A percentile compares a stretch with the other conserved stretches of the same genome.
These are phyloP conservation scores for Pseudogymnoascus sp. DNA, from an alignment of 2,329 filamentous ascomycete genomes.

Conservation along the genomic window DNA sequence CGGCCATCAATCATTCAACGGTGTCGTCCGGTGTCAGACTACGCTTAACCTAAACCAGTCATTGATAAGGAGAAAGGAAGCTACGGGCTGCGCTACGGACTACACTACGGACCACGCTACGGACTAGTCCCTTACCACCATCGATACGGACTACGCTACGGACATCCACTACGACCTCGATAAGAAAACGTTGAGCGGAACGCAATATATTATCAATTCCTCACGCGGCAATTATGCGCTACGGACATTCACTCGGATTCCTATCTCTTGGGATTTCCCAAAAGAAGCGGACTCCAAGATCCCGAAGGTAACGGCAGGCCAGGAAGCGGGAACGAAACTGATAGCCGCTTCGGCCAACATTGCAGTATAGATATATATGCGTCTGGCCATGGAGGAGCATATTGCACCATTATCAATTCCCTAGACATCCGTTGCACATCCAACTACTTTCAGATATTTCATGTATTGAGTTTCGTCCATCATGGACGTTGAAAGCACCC, in stretches of 20 bases:
- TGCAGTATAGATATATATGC: not conserved
- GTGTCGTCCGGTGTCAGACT: not conserved
- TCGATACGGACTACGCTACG: not conserved
- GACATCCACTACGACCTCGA: not conserved
- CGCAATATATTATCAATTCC: not conserved
- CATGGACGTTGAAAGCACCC: not conserved
- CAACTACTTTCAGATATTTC: not conserved
- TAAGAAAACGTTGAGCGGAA: not conserved
- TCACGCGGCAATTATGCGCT: not conserved
- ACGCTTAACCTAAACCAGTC: not conserved
- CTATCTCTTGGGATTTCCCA: not conserved
- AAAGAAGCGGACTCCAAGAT: not conserved
- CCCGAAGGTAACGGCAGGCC: not conserved
- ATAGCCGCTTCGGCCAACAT: not conserved
- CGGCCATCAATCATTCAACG: not conserved
- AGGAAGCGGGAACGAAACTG: not conserved
- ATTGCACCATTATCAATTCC: not conserved
- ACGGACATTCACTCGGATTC: not conserved
- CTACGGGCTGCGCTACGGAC: not conserved
- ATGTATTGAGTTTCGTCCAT: not conserved
- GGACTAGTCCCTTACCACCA: not conserved
- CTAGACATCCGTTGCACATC: not conserved
- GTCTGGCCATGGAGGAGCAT: not conserved
- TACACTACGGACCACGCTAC: not conserved
- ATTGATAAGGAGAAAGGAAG: not conserved